phyloP scores from a whole-genome alignment of 2,329 filamentous ascomycete species.

The Colletotrichum siamense region DNA sequence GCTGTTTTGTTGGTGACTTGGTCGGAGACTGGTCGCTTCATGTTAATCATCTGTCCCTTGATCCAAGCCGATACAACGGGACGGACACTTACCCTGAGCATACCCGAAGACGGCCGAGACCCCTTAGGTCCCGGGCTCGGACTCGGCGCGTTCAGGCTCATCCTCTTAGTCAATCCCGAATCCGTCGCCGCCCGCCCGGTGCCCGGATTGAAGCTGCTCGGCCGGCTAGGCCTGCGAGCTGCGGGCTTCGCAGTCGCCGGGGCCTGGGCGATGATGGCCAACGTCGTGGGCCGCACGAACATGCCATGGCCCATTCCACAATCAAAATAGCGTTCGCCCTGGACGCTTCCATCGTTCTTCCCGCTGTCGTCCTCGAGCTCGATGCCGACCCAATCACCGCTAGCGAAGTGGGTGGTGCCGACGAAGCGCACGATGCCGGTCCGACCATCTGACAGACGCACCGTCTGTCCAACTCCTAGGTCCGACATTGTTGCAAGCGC shows the following conservation, averaged over 20 bases:
- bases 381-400: slow-evolving; percentile 87
- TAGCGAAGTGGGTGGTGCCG: slow-evolving; percentile 79
- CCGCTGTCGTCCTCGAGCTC: slow-evolving; percentile 83
- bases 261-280: slow-evolving; percentile 62
- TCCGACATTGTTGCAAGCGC: slow-evolving; percentile 54
- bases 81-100: slow-evolving; percentile 51
- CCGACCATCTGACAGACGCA: slow-evolving; percentile 81
- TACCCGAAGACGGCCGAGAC: slow-evolving; percentile 59
- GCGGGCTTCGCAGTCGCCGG: slow-evolving; percentile 38
- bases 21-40: slow-evolving; percentile 66
- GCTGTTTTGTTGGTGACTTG: slow-evolving; percentile 81
- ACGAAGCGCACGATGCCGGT: slow-evolving; percentile 81
- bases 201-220: slow-evolving; percentile 53
- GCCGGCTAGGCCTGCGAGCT: slow-evolving; percentile 46
- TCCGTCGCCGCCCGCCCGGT: slow-evolving; percentile 53
- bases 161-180: slow-evolving; percentile 62
- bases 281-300: slow-evolving; percentile 79
- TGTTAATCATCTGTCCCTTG: not conserved
- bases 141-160: slow-evolving; percentile 75
- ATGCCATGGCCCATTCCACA: slow-evolving; percentile 80
- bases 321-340: slow-evolving; percentile 87
- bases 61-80: not conserved
- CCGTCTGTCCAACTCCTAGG: slow-evolving; percentile 71
- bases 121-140: slow-evolving; percentile 71
- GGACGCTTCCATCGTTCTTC: slow-evolving; percentile 93